These are phyloP conservation scores for Patellifolia procumbens DNA, from an alignment of 179 eudicot species.

Conservation along the genomic window DNA sequence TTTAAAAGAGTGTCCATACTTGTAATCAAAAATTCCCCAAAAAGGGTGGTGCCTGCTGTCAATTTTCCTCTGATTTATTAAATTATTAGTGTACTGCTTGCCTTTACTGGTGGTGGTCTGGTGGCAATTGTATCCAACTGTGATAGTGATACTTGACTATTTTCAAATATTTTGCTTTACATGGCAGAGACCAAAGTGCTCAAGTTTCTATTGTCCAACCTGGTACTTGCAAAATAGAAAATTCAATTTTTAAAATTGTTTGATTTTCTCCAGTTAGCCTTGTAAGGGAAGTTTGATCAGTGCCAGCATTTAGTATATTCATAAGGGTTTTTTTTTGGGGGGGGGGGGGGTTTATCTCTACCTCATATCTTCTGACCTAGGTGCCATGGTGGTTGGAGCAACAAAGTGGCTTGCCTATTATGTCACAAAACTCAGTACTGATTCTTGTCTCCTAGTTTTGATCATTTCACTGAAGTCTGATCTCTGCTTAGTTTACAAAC, in stretches of 20 bases:
- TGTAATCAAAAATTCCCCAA: background rate
- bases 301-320: background rate
- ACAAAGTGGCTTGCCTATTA: no score
- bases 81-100: background rate
- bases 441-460: no score
- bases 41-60: background rate
- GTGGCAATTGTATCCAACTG: no score
- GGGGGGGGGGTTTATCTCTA: background rate
- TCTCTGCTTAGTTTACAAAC: background rate
- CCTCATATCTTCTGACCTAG: background rate
- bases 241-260: no score
- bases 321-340: background rate
- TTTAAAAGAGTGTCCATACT: background rate
- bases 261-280: background rate
- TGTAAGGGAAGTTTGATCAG: background rate
- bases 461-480: background rate
- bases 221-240: background rate
- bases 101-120: no score
- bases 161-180: no score
- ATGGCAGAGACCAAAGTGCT: background rate
- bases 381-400: background rate
- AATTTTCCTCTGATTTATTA: background rate
- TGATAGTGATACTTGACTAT: no score
- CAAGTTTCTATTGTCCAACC: background rate
- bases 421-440: no score